phyloP scores from a whole-genome alignment of 2,329 filamentous ascomycete species.

The Pseudogymnoascus sp. region DNA sequence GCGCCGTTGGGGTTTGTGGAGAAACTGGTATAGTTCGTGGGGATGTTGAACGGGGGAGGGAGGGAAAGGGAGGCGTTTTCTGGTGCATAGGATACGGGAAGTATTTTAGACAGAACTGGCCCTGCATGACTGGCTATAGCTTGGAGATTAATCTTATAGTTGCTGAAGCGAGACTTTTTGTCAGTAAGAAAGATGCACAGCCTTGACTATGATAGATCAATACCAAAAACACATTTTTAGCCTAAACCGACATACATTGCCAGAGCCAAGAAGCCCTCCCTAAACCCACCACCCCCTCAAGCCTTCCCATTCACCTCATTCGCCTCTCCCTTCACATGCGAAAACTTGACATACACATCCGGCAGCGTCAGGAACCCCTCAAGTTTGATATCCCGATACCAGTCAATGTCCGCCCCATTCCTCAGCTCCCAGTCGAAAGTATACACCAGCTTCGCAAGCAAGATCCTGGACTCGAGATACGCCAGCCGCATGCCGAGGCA shows the following conservation, averaged over 20 bases:
- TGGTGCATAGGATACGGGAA: neutral
- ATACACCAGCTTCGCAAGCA: neutral
- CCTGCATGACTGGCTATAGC: neutral
- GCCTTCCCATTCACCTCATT: neutral
- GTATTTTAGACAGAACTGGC: neutral
- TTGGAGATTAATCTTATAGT: neutral
- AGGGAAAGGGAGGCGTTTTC: neutral
- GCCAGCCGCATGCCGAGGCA: conserved; percentile 24
- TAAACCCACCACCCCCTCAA: neutral
- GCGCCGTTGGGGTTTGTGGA: neutral
- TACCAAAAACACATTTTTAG: neutral
- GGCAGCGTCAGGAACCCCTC: neutral
- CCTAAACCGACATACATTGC: neutral
- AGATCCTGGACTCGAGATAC: neutral
- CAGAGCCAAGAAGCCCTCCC: neutral
- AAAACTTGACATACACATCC: neutral
- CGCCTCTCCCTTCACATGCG: neutral
- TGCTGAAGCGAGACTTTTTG: neutral
- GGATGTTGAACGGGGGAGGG: neutral
- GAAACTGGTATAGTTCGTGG: neutral
- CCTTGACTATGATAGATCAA: neutral
- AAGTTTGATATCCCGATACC: neutral
- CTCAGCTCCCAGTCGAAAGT: neutral
- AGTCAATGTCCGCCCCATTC: neutral
- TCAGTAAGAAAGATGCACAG: neutral